Base-by-base conservation (phyloP, 163 green algal species). In the Chloromonas sp. region DNA sequence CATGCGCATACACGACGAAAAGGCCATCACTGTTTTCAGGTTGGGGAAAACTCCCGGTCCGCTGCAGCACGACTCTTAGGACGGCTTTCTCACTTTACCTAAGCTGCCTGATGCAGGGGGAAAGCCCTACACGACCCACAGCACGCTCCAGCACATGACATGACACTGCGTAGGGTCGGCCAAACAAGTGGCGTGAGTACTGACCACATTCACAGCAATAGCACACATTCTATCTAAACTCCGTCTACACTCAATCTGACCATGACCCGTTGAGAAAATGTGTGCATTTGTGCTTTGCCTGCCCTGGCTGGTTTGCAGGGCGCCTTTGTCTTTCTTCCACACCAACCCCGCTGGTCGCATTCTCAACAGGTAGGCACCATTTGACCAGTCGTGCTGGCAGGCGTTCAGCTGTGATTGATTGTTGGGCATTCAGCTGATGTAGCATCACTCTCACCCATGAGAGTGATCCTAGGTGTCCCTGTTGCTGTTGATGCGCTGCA, bases 261-360 rank as follows among this genome's bases (percentile, higher is more conserved):
- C 36, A 0, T 36, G 36, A 36, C 36, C 36, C 36, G 36, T 36
- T 36, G 0, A 36, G 36, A 0, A 36, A 36, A 36, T 36, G 36
- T 76, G n/a, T 3, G 14, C 15, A 14, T 59, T 86, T 2, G 74
- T 78, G 58, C 0, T 70, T 60, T 62, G 15, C 78, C 77, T 87
- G 66, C 78, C 66, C 60, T 61, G 61, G 57, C 62, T 71, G 36
- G 90, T 95, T 62, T 93, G 81, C 86, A 86, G 87, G 8, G 85
- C 91, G 0, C 91, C 90, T 2, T 87, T 95, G 15, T 84, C 80
- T 71, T 95, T 94, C 87, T 95, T 95, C 85, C 91, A 98, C 91
- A 94, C 91, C 61, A 96, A 95, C 60, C 94, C 94, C 5, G 85
- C 91, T 0, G 94, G 94, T 15, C 89, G 94, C 82, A 91, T 97